Conservation (phyloP, 225 moss, liverwort and hornwort genomes). For the Climacium dendroides region DNA sequence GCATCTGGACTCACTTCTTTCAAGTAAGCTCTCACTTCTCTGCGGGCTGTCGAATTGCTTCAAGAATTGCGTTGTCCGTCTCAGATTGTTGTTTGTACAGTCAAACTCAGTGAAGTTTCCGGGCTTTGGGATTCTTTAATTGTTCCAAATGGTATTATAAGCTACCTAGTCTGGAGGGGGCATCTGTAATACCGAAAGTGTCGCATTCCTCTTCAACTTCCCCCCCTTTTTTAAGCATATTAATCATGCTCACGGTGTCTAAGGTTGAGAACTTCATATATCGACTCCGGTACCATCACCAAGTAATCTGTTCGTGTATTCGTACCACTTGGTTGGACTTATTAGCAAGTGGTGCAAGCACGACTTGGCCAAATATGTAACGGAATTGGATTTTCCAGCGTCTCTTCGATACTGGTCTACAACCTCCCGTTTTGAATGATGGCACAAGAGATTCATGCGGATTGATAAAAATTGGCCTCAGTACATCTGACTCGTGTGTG, state of each 20-base stretch:
- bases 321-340: not conserved
- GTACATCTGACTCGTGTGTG: not conserved
- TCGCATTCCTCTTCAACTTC: not conserved
- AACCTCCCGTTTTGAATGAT: not conserved
- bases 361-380: not conserved
- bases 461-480: not conserved
- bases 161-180: not conserved
- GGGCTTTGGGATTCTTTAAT: not conserved
- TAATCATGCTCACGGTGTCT: not conserved
- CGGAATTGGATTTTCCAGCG: not conserved
- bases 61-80: not conserved
- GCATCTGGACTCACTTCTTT: constrained; percentile 46
- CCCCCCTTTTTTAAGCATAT: not conserved
- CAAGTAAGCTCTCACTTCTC: constrained; percentile 28
- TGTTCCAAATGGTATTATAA: not conserved
- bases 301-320: not conserved
- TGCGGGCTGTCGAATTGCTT: not conserved
- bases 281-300: not conserved
- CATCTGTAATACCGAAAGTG: not conserved
- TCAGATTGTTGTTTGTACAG: not conserved
- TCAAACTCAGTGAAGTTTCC: not conserved
- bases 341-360: not conserved
- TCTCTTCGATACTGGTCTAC: not conserved
- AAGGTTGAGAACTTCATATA: not conserved
- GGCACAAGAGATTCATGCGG: not conserved